These are phyloP conservation scores for Apophysomyces trapeziformis DNA, from an alignment of 371 early-diverging fungal species.

Conservation along the genomic window DNA sequence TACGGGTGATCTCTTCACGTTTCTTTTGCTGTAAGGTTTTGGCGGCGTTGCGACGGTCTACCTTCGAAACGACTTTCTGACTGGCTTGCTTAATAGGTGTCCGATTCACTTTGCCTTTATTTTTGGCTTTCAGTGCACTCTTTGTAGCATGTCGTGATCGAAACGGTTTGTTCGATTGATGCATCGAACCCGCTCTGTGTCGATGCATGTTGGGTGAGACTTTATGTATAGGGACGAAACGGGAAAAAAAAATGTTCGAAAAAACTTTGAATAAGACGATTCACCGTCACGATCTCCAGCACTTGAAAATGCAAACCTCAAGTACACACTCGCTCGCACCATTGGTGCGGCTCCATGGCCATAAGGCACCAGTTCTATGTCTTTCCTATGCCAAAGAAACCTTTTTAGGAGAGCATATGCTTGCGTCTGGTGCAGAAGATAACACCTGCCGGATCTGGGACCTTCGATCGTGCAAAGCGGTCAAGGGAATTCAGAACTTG, in stretches of 20 bases:
- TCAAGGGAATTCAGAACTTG: constrained; percentile 39
- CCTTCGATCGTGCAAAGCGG: constrained; percentile 23
- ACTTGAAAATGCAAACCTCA: background rate
- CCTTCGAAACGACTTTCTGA: constrained; percentile 55
- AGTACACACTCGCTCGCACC: constrained; percentile 15
- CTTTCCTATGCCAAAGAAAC: constrained; percentile 12
- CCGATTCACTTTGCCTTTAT: constrained; percentile 85
- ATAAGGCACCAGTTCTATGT: constrained; percentile 23
- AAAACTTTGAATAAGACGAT: background rate
- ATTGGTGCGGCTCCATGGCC: constrained; percentile 18
- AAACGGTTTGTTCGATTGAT: constrained; percentile 95
- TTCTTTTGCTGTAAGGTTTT: constrained; percentile 84
- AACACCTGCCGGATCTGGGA: constrained; percentile 55
- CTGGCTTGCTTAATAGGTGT: constrained; percentile 58
- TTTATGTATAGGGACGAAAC: background rate
- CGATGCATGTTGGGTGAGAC: constrained; percentile 38
- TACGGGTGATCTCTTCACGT: constrained; percentile 68
- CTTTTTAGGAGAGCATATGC: constrained; percentile 15
- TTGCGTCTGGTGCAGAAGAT: constrained; percentile 43
- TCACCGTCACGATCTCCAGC: background rate
- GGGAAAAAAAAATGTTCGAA: constrained; percentile 4
- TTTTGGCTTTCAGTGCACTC: constrained; percentile 73
- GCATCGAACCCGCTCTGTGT: constrained; percentile 72
- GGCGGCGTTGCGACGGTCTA: constrained; percentile 87
- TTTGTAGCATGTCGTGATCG: constrained; percentile 91